These are phyloP conservation scores for Chamaenerion angustifolium DNA, from an alignment of 345 rosid species.

Conservation along the genomic window DNA sequence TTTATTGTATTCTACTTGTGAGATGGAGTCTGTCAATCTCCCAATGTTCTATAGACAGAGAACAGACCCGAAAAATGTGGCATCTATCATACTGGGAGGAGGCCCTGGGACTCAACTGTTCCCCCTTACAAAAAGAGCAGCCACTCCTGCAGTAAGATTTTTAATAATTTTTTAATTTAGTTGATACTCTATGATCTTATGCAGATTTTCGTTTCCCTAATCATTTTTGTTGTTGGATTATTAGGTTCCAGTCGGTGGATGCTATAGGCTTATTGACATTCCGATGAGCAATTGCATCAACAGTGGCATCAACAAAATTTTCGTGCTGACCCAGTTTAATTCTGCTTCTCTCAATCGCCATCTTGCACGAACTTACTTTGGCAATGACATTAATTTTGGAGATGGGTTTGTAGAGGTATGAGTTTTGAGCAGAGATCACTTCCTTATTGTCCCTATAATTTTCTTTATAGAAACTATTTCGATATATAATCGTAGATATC, in stretches of 20 bases:
- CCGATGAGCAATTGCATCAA: conserved; percentile 98
- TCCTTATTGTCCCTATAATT: too few species aligned
- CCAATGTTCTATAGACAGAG: conserved; percentile 35
- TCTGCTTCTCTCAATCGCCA: conserved; percentile 94
- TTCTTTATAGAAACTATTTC: too few species aligned
- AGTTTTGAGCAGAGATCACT: not conserved
- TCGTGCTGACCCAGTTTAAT: conserved; percentile 85
- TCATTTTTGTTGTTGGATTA: too few species aligned
- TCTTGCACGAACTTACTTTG: conserved; percentile 74
- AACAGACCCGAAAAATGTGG: conserved; percentile 79
- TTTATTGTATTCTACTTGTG: conserved; percentile 3
- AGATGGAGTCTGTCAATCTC: conserved; percentile 29
- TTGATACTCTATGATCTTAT: too few species aligned
- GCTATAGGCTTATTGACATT: conserved; percentile 82
- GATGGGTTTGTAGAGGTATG: conserved; percentile 95
- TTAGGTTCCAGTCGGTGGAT: conserved; percentile 91
- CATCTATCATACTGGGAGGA: conserved; percentile 85
- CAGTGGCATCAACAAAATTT: conserved; percentile 87
- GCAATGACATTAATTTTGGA: conserved; percentile 89
- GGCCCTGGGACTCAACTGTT: conserved; percentile 84
- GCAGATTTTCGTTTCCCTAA: too few species aligned
- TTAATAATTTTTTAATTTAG: not conserved
- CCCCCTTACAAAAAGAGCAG: conserved; percentile 84
- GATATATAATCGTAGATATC: too few species aligned
- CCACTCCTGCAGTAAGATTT: conserved; percentile 80